A percentile compares a stretch with the other conserved stretches of the same genome.
These are phyloP conservation scores for Coprinopsis sp. DNA, from an alignment of 768 basidiomycete species.

Conservation along the genomic window DNA sequence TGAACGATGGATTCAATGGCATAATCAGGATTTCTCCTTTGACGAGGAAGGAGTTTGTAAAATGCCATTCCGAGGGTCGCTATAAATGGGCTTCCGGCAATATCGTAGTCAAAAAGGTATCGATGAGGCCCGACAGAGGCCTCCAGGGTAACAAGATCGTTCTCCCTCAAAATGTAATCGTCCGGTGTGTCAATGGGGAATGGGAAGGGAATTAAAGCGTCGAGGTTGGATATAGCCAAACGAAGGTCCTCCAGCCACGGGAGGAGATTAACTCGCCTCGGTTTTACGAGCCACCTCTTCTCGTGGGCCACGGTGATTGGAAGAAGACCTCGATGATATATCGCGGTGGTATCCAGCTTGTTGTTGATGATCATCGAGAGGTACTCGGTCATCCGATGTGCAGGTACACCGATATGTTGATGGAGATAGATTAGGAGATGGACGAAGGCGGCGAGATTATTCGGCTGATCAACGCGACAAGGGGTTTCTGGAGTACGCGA, in stretches of 20 bases:
- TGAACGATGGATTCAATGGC: too few species aligned
- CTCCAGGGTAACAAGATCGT: not conserved
- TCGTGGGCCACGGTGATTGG: constrained; percentile 6
- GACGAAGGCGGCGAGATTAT: constrained; percentile 11
- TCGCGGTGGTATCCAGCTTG: not conserved
- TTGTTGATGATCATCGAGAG: constrained; percentile 8
- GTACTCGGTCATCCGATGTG: constrained; percentile 17
- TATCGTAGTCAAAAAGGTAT: too few species aligned
- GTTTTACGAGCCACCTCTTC: not conserved
- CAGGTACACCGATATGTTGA: constrained; percentile 11
- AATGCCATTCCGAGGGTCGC: too few species aligned
- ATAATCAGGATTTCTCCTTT: too few species aligned
- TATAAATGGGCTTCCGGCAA: too few species aligned
- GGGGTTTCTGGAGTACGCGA: not conserved
- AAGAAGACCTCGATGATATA: not conserved
- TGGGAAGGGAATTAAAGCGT: not conserved
- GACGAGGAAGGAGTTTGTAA: too few species aligned
- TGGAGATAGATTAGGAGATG: constrained; percentile 11
- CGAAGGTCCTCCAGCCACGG: not conserved
- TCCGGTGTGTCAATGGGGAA: not conserved
- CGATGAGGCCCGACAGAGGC: not conserved
- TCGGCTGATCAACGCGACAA: constrained; percentile 9
- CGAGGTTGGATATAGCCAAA: not conserved
- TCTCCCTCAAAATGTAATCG: not conserved
- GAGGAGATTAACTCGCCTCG: not conserved